phyloP scores from a whole-genome alignment of 768 basidiomycete genomes.

The Boletus tomentosulus region DNA sequence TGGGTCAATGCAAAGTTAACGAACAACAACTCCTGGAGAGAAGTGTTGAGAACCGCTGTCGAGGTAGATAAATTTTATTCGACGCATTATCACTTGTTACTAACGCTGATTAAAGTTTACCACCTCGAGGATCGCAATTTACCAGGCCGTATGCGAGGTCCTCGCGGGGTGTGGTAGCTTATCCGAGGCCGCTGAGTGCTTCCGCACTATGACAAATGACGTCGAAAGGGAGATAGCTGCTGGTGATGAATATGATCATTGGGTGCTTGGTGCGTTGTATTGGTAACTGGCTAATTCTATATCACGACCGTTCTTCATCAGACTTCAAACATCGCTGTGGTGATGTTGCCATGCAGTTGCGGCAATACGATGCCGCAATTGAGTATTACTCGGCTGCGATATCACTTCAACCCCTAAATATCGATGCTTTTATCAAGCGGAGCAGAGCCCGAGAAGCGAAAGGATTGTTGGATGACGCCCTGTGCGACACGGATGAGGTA shows the following conservation, averaged over 20 bases:
- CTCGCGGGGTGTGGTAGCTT: not conserved
- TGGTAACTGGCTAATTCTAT: not conserved
- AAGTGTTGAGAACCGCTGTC: not conserved
- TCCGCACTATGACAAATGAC: not conserved
- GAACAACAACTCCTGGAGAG: not conserved
- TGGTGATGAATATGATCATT: not conserved
- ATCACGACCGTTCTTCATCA: not conserved
- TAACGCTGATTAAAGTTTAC: not conserved
- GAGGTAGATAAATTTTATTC: not conserved
- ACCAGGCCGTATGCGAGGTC: conserved; percentile 1
- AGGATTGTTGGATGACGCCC: conserved; percentile 4
- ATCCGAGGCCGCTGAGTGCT: not conserved
- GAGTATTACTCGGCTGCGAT: conserved; percentile 2
- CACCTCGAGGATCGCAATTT: not conserved
- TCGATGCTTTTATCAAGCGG: conserved; percentile 2
- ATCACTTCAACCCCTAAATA: not conserved
- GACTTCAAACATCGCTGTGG: conserved; percentile 4
- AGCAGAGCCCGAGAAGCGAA: conserved; percentile 6
- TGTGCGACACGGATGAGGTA: conserved; percentile 8
- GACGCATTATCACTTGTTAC: not conserved
- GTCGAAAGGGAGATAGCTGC: not conserved
- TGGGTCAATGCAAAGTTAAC: conserved; percentile 3
- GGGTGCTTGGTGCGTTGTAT: not conserved
- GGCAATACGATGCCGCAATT: conserved; percentile 6
- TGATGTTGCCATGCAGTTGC: conserved; percentile 2